phyloP scores from a whole-genome alignment of 2,329 filamentous ascomycete genomes.

The Alternaria burnsii region DNA sequence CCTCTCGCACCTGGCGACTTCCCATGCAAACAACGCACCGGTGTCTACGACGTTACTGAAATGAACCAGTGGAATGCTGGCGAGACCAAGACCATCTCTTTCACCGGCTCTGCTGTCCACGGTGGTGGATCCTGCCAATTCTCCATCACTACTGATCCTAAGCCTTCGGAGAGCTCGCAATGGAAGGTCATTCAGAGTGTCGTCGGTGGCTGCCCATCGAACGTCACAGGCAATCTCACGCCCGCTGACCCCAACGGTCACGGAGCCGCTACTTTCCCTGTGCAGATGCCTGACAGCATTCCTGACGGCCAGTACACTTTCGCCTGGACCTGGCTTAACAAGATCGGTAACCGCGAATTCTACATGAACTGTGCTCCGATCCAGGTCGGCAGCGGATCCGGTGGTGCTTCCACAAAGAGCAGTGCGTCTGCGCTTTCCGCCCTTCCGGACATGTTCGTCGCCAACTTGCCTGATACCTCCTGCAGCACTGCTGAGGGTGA shows the following conservation, averaged over 20 bases:
- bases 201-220: conserved; percentile 82
- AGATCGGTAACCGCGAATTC: conserved; percentile 90
- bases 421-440: conserved; percentile 54
- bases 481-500: conserved; percentile 61
- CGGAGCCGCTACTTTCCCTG: conserved; percentile 73
- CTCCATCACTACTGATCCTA: conserved; percentile 80
- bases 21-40: conserved; percentile 77
- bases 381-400: conserved; percentile 63
- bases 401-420: conserved; percentile 39
- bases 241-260: conserved; percentile 28
- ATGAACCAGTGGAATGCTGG: conserved; percentile 64
- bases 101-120: conserved; percentile 70
- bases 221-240: conserved; percentile 55
- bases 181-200: conserved; percentile 94
- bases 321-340: conserved; percentile 96
- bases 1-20: conserved; percentile 74
- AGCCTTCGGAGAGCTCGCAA: conserved; percentile 64
- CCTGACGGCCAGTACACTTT: conserved; percentile 79
- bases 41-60: conserved; percentile 61
- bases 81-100: conserved; percentile 58
- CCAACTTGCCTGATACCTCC: conserved; percentile 67
- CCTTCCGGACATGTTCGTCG: conserved; percentile 78
- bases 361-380: conserved; percentile 96
- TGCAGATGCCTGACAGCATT: conserved; percentile 74
- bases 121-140: conserved; percentile 94